phyloP scores from a whole-genome alignment of 139 green algal genomes.

The Limnomonas spitsbergensis region DNA sequence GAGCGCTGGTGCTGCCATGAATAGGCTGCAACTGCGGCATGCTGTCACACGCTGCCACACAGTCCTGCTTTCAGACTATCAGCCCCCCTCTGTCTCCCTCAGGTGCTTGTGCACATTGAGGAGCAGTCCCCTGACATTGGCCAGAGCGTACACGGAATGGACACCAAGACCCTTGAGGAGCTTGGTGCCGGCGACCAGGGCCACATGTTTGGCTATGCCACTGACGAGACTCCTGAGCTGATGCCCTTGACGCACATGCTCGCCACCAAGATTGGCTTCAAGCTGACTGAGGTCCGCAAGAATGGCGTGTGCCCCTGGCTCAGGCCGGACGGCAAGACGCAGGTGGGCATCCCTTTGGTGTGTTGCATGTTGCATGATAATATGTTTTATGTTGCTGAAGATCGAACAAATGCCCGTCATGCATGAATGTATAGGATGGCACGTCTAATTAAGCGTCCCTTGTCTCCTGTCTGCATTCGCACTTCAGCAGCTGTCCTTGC shows the following conservation, averaged over 20 bases:
- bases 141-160: constrained; percentile 97
- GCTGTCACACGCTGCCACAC: too few species aligned
- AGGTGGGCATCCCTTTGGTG: too few species aligned
- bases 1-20: too few species aligned
- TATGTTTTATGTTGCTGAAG: too few species aligned
- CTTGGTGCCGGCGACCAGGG: constrained; percentile 98
- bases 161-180: constrained; percentile 97
- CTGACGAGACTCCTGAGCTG: constrained; percentile 95
- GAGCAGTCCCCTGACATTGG: constrained; percentile 99
- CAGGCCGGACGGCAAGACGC: constrained; percentile 97
- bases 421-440: too few species aligned
- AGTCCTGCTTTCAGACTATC: too few species aligned
- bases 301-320: constrained; percentile 90
- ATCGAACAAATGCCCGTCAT: too few species aligned
- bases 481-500: neutral
- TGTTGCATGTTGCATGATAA: too few species aligned
- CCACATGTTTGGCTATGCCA: constrained; percentile 99
- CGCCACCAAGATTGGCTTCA: constrained; percentile 89
- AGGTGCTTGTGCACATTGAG: constrained; percentile 97
- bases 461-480: too few species aligned
- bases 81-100: too few species aligned
- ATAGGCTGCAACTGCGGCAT: too few species aligned
- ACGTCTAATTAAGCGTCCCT: too few species aligned
- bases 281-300: constrained; percentile 87
- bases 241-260: constrained; percentile 99